These are phyloP conservation scores for Ailanthus altissimus DNA, from an alignment of 345 rosid species.

Conservation along the genomic window DNA sequence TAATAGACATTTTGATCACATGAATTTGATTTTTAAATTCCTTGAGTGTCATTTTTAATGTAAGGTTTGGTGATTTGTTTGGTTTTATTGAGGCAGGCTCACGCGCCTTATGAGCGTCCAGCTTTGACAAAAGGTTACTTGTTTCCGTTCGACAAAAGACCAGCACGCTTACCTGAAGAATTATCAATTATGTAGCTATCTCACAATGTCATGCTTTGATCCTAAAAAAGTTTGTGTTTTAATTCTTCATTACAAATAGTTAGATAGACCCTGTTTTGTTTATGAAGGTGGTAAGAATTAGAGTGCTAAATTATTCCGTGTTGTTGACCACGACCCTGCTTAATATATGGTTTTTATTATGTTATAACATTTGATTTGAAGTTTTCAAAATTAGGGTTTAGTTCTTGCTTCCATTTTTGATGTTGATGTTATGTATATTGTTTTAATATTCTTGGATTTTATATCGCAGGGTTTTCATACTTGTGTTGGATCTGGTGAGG, in stretches of 20 bases:
- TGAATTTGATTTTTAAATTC: neutral
- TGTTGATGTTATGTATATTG: constrained; percentile 16
- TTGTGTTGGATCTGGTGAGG: constrained; percentile 97
- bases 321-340: neutral
- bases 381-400: neutral
- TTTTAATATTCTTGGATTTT: constrained; percentile 16
- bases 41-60: neutral
- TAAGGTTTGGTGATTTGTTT: neutral
- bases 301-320: neutral
- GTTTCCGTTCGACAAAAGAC: constrained; percentile 89
- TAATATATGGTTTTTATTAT: neutral
- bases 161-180: constrained; percentile 87
- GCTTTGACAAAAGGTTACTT: constrained; percentile 93
- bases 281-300: neutral
- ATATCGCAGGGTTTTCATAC: constrained; percentile 83
- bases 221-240: neutral
- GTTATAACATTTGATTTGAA: neutral
- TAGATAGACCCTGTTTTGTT: constrained; percentile 2
- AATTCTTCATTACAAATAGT: neutral
- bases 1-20: neutral
- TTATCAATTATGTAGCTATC: neutral
- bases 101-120: constrained; percentile 96
- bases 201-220: constrained; percentile 2
- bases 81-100: constrained; percentile 49
- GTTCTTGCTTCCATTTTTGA: neutral